phyloP scores from a whole-genome alignment of 1,284 basidiomycete species.

The Boletellus dicymbophilus region DNA sequence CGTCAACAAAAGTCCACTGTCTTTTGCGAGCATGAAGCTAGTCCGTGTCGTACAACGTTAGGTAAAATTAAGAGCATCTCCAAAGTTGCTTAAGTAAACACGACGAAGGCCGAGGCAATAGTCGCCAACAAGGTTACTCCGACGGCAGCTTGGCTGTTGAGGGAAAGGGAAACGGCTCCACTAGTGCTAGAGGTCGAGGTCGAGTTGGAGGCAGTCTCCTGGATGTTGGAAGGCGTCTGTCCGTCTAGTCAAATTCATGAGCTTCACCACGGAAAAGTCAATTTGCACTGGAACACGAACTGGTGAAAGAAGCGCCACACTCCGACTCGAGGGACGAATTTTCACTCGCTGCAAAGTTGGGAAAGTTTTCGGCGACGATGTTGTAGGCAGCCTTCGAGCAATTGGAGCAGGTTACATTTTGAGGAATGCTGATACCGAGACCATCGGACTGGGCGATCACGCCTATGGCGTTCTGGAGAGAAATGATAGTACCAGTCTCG shows the following conservation, averaged over 20 bases:
- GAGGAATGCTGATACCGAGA: constrained; percentile 17
- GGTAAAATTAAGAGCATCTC: neutral
- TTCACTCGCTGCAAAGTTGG: constrained; percentile 24
- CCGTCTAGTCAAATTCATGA: constrained; percentile 36
- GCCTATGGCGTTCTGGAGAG: constrained; percentile 15
- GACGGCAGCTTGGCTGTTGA: constrained; percentile 19
- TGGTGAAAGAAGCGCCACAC: constrained; percentile 47
- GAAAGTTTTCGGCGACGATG: constrained; percentile 34
- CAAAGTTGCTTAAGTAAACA: constrained; percentile 35
- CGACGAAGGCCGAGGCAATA: constrained; percentile 34
- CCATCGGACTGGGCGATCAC: constrained; percentile 16
- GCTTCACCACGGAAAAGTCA: neutral
- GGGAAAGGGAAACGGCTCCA: constrained; percentile 26
- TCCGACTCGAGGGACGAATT: constrained; percentile 20
- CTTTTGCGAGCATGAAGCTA: neutral
- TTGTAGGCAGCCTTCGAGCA: constrained; percentile 48
- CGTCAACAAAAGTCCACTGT: neutral
- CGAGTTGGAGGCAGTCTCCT: constrained; percentile 35
- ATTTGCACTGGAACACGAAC: constrained; percentile 30
- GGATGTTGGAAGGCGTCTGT: constrained; percentile 37
- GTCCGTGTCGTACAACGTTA: neutral
- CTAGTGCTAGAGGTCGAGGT: constrained; percentile 26
- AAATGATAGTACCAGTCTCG: constrained; percentile 17
- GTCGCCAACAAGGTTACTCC: constrained; percentile 31
- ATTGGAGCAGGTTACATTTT: constrained; percentile 44